These are phyloP conservation scores for Metschnikowia bowlesiae DNA, from an alignment of 805 yeast species.

Conservation along the genomic window DNA sequence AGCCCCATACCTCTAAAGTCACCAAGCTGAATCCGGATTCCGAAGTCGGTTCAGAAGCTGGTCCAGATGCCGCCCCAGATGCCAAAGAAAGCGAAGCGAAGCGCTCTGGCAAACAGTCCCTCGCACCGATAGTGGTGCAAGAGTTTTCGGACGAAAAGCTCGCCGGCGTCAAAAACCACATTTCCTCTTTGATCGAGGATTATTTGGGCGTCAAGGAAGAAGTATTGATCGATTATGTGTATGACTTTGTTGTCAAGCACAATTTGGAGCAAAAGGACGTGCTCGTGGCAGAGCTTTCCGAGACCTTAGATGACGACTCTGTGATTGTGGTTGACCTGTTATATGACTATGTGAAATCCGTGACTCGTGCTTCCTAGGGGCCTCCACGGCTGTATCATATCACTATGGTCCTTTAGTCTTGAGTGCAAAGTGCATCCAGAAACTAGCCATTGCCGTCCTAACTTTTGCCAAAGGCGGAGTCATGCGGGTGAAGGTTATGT, in stretches of 20 bases:
- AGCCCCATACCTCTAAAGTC: too few relatives aligned
- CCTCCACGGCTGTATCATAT: too few relatives aligned
- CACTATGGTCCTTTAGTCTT: too few relatives aligned
- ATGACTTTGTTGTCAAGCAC: slow-evolving; percentile 29
- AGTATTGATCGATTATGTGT: slow-evolving; percentile 42
- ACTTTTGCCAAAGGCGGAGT: too few relatives aligned
- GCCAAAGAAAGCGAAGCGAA: neutral
- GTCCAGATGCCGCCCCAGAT: too few relatives aligned
- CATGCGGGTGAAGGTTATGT: too few relatives aligned
- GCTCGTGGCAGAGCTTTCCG: slow-evolving; percentile 44
- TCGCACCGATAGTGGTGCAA: neutral
- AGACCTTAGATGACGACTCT: slow-evolving; percentile 50
- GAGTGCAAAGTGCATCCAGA: too few relatives aligned
- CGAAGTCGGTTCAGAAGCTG: neutral
- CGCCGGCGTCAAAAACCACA: slow-evolving; percentile 27
- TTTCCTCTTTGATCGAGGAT: slow-evolving; percentile 45
- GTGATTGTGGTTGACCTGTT: slow-evolving; percentile 37
- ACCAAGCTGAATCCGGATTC: neutral
- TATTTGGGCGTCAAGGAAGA: slow-evolving; percentile 52
- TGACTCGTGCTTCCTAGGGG: neutral
- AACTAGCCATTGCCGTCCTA: too few relatives aligned
- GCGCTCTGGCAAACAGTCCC: neutral
- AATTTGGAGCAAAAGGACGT: slow-evolving; percentile 29
- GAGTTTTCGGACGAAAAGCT: slow-evolving; percentile 6
- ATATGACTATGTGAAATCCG: neutral